Evolutionary conservation across 768 basidiomycete species (phyloP), one percentile per base, ranked within the genome.

Genomic region (Cantharellus cinnabarinus): DNA sequence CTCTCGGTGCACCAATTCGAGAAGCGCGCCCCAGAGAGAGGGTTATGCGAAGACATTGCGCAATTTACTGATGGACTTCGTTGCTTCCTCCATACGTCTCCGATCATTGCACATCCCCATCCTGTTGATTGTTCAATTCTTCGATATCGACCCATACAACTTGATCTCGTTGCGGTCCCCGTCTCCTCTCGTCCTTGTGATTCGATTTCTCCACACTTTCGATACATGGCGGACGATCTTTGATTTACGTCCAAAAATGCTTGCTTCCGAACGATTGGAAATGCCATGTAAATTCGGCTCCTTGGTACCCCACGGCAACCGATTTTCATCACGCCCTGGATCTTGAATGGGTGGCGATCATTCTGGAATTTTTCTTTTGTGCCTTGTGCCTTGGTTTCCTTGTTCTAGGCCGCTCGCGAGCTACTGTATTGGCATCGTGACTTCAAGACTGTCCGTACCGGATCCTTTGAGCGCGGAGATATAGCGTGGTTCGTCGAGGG

Each of bases 401-500:
- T 5, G n/a, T 75, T 64, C 14, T 52, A 73, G 69, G 70, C 70
- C 63, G 93, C 94, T 0, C 74, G 76, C 60, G 79, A 89, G 60
- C 80, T 77, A 42, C 72, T 95, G 40, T 74, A 88, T 71, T 91
- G 89, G 90, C 81, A 91, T 69, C 77, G 83, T 40, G 88, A 87
- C 5, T 97, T 95, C 78, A 75, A 81, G 62, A 90, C 82, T 35
- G 89, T 97, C 60, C 74, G 83, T 66, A 74, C 85, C 3, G 94
- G 94, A 50, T 74, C 76, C 4, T 97, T 98, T 66, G 76, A 78
- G 66, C 79, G 77, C 2, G 94, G 93, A 38, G 89, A 95, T 68
- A 81, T 94, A 61, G 77, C 78, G 62, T 98, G 94, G 94, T 98
- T 97, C 78, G 89, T 89, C 3, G 93, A 99, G 66, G 94, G 94